Conservation (phyloP, 805 yeast species). For the Candida awuae region DNA sequence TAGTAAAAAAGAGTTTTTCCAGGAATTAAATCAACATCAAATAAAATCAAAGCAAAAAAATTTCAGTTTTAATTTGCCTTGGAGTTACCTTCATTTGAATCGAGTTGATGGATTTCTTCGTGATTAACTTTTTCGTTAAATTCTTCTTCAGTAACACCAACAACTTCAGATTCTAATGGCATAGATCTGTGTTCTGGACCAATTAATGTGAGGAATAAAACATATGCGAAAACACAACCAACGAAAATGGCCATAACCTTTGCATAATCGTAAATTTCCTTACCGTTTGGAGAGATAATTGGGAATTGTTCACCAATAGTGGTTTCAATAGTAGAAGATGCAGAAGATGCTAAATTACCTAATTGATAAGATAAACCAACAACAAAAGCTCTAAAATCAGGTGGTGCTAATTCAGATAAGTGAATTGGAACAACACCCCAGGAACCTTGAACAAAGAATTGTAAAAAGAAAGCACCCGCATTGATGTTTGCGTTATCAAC, state of each 20-base stretch:
- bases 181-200: conserved; percentile 51
- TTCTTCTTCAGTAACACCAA: conserved; percentile 18
- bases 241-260: conserved; percentile 60
- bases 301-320: conserved; percentile 54
- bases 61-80: background rate
- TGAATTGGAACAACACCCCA: conserved; percentile 65
- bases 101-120: conserved; percentile 6
- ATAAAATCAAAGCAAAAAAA: too few species aligned
- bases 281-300: conserved; percentile 26
- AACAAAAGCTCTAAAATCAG: conserved; percentile 54
- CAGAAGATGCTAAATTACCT: conserved; percentile 61
- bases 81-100: conserved; percentile 10
- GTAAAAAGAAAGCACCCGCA: conserved; percentile 55
- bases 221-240: conserved; percentile 52
- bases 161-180: conserved; percentile 15
- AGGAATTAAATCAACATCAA: too few species aligned
- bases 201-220: conserved; percentile 40
- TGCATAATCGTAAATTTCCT: conserved; percentile 39
- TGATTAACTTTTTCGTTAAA: conserved; percentile 13
- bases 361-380: conserved; percentile 59
- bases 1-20: too few species aligned
- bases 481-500: conserved; percentile 38
- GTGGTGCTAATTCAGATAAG: conserved; percentile 53
- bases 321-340: conserved; percentile 62
- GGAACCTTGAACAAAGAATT: conserved; percentile 59